phyloP scores from a whole-genome alignment of 331 rosid genomes.

The Malus hybrid region DNA sequence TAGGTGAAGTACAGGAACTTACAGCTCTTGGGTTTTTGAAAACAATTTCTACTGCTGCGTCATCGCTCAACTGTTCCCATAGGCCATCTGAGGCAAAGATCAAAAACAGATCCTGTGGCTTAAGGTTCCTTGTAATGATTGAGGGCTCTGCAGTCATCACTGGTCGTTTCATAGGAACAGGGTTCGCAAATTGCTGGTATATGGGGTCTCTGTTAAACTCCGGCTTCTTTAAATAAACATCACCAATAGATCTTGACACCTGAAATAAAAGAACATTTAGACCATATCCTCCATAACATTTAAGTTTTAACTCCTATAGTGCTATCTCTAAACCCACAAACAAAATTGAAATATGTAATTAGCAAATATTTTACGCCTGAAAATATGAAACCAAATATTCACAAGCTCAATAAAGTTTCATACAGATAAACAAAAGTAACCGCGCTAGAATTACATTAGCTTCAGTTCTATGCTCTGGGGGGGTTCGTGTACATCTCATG shows the following conservation, averaged over 20 bases:
- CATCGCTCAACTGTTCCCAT: constrained; percentile 93
- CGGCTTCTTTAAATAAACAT: constrained; percentile 78
- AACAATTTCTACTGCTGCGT: constrained; percentile 79
- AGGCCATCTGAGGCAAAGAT: constrained; percentile 98
- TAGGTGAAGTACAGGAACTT: constrained; percentile 27
- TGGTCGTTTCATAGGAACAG: constrained; percentile 70
- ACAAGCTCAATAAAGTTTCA: constrained; percentile 1
- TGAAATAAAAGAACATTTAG: constrained; percentile 11
- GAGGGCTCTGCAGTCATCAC: constrained; percentile 96
- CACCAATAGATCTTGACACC: constrained; percentile 97
- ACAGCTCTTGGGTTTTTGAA: constrained; percentile 84
- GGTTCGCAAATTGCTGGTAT: constrained; percentile 59
- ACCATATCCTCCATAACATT: constrained; percentile 1
- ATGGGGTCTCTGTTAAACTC: constrained; percentile 57
- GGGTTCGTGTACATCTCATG: constrained; percentile 1
- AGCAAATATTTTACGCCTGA: neutral
- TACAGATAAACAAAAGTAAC: neutral
- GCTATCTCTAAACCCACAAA: neutral
- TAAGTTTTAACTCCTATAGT: neutral
- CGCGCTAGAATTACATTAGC: neutral
- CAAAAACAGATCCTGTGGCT: constrained; percentile 70
- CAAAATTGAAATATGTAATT: neutral
- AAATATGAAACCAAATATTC: neutral
- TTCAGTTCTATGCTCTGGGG: neutral
- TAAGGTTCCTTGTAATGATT: constrained; percentile 51